phyloP scores from a whole-genome alignment of 495 filamentous ascomycete genomes.

The Aspergillus sclerotioniger region DNA sequence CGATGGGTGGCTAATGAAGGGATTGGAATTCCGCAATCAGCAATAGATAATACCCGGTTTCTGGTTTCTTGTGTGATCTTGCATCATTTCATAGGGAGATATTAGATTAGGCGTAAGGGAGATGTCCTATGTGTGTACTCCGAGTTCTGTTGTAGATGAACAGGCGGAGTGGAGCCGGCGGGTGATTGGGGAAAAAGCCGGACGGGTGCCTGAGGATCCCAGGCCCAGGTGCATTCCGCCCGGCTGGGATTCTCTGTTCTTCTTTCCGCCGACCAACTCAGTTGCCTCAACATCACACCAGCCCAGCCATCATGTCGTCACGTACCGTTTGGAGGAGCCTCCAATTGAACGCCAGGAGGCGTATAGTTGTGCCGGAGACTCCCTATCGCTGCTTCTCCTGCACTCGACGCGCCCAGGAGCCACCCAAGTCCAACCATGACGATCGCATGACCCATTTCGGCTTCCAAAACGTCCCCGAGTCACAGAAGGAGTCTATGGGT shows the following conservation, averaged over 20 bases:
- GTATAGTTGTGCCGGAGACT: constrained; percentile 23
- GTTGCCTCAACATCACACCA: background rate
- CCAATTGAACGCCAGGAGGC: constrained; percentile 31
- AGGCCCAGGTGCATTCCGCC: background rate
- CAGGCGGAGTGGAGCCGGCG: background rate
- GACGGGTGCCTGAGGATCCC: background rate
- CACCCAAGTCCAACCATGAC: constrained; percentile 40
- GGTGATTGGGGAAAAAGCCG: background rate
- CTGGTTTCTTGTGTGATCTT: background rate
- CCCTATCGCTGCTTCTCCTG: constrained; percentile 57
- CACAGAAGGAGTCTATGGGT: constrained; percentile 77
- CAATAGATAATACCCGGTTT: background rate
- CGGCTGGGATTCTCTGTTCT: background rate
- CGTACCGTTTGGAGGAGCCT: constrained; percentile 39
- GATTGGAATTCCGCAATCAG: background rate
- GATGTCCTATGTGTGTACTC: background rate
- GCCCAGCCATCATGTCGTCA: constrained; percentile 22
- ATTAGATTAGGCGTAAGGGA: too few relatives aligned
- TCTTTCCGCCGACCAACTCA: background rate
- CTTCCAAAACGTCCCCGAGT: constrained; percentile 80
- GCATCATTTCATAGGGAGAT: too few relatives aligned
- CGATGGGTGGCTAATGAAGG: constrained; percentile 40
- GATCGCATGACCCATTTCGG: constrained; percentile 87
- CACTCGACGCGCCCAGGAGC: constrained; percentile 45
- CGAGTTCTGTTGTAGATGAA: too few relatives aligned